Evolutionary conservation across 495 filamentous ascomycete genomes (phyloP), one percentile per base, ranked within the genome.

Genomic region (Peziza echinospora): DNA sequence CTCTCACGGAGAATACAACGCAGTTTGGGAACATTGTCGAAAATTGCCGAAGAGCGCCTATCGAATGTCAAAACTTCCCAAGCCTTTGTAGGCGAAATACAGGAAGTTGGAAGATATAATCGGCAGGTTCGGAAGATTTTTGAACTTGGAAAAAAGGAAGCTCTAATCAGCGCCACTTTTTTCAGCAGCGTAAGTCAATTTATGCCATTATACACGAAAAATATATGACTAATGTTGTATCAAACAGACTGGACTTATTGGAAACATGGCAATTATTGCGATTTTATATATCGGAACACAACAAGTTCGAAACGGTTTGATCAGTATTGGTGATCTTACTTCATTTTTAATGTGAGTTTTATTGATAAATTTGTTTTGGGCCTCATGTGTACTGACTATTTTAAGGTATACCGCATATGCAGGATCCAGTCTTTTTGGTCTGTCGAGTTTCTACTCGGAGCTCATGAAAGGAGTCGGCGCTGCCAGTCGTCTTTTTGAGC

Each of bases 391-490:
- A 24, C 52, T 55, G 24, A 55, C 10, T 10, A 1, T 39, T 21
- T 44, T 24, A 21, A 58, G 55, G 55, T 59, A 59, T 39, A 59
- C 57, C 23, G 57, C 57, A 24, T 59, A 59, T 24, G 56, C 57
- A 24, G 57, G 57, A 25, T 59, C 57, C 7, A 84, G 79, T 64
- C 73, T 97, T 51, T 91, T 96, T 52, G 89, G 89, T 2, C 66
- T 97, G 8, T 91, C 84, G 25, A 82, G 79, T 53, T 97, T 97
- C 65, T 94, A 93, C 66, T 93, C 85, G 8, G 89, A 97, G 60
- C 72, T 97, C 17, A 96, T 94, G 89, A 96, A 96, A 59, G 91
- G 91, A 30, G 89, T 93, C 21, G 89, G 89, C 53, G 89, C 89
- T 28, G 91, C 89, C 10, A 87, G 78, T 56, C 81, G 89, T 22